Conservation (phyloP, 1,284 basidiomycete genomes). For the Rhodotorula sp. region DNA sequence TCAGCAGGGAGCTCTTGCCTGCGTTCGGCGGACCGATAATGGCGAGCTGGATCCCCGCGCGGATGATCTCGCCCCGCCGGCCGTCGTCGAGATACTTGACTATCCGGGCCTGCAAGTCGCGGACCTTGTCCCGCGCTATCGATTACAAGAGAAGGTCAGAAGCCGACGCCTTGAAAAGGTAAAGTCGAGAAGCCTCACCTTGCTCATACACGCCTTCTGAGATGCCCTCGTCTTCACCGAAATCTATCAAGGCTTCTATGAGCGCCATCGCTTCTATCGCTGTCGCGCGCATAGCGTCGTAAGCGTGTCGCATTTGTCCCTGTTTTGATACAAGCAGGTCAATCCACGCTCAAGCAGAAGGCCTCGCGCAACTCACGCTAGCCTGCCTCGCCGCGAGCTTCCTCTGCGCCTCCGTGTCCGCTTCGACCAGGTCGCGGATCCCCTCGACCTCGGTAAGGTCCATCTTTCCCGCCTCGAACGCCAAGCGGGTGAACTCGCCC, state of each 20-base stretch:
- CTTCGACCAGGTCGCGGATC: conserved; percentile 75
- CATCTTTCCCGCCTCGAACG: conserved; percentile 72
- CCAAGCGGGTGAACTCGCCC: conserved; percentile 80
- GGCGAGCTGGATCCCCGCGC: conserved; percentile 74
- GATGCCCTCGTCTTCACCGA: conserved; percentile 82
- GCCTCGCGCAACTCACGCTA: conserved; percentile 55
- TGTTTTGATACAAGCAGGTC: conserved; percentile 45
- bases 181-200: conserved; percentile 53
- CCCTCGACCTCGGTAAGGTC: conserved; percentile 85
- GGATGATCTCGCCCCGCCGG: conserved; percentile 74
- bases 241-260: conserved; percentile 85
- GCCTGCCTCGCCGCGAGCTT: conserved; percentile 68
- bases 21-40: conserved; percentile 89
- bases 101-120: conserved; percentile 58
- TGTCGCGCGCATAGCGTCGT: conserved; percentile 64
- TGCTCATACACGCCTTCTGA: conserved; percentile 70
- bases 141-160: neutral
- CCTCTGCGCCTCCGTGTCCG: conserved; percentile 79
- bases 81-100: conserved; percentile 64
- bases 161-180: neutral
- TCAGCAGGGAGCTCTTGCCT: conserved; percentile 80
- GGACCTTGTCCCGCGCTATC: conserved; percentile 21
- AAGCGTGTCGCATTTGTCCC: conserved; percentile 63
- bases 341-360: neutral
- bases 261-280: conserved; percentile 72